phyloP scores from a whole-genome alignment of 176 grass and related monocot species.

The Stipa capillata region DNA sequence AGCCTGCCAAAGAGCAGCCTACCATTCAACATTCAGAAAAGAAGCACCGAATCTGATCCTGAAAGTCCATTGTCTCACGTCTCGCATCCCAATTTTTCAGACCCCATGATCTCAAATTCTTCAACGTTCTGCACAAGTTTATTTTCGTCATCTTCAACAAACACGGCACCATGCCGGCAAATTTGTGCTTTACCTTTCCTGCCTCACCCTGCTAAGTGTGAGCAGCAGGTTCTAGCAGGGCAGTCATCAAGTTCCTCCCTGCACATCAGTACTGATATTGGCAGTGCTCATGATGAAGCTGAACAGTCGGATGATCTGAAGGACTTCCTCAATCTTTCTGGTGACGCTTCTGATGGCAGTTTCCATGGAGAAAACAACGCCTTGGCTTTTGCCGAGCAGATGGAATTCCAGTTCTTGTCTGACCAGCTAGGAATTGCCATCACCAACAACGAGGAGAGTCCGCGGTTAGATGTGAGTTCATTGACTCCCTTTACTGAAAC shows the following conservation, averaged over 20 bases:
- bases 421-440: conserved; percentile 89
- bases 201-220: conserved; percentile 68
- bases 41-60: conserved; percentile 36
- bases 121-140: conserved; percentile 91
- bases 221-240: conserved; percentile 37
- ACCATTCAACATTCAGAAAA: conserved; percentile 34
- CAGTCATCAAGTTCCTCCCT: conserved; percentile 38
- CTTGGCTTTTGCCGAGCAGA: conserved; percentile 54
- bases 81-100: conserved; percentile 49
- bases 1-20: conserved; percentile 32
- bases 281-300: conserved; percentile 28
- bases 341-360: conserved; percentile 61
- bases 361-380: conserved; percentile 55
- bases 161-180: conserved; percentile 24
- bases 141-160: conserved; percentile 53
- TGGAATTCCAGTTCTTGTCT: conserved; percentile 89
- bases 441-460: conserved; percentile 76
- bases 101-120: conserved; percentile 56
- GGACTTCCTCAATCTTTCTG: conserved; percentile 71
- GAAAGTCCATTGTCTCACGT: conserved; percentile 42
- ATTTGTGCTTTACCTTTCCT: conserved; percentile 62
- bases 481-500: background rate
- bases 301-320: conserved; percentile 64
- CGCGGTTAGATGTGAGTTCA: conserved; percentile 64
- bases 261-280: conserved; percentile 22